Evolutionary conservation across 352 stramenopile genomes (phyloP).

Genomic region (Phytophthora tentaculata): DNA sequence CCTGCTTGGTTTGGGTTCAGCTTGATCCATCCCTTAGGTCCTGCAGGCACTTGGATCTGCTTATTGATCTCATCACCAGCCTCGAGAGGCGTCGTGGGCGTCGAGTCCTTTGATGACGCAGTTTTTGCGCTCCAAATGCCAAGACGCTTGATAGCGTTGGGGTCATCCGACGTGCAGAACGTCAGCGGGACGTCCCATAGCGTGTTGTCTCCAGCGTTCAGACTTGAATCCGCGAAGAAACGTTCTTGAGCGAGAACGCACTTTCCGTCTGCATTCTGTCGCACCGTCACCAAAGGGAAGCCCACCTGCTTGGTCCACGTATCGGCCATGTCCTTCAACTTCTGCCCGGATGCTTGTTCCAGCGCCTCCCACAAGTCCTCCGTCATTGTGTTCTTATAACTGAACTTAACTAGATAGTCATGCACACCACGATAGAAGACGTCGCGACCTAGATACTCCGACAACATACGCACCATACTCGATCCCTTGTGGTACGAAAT

Average conservation of each 20-base stretch:
- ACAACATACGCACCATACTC: slow-evolving; percentile 77
- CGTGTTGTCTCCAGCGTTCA: slow-evolving; percentile 69
- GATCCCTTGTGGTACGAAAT: slow-evolving; percentile 96
- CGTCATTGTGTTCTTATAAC: slow-evolving; percentile 96
- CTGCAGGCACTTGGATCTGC: slow-evolving; percentile 64
- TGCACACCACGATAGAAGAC: slow-evolving; percentile 87
- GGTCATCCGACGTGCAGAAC: slow-evolving; percentile 57
- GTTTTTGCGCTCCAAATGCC: slow-evolving; percentile 77
- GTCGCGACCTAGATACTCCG: slow-evolving; percentile 70
- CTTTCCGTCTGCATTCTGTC: slow-evolving; percentile 59
- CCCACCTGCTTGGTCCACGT: slow-evolving; percentile 96
- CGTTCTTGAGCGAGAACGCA: slow-evolving; percentile 91
- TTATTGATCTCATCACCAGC: slow-evolving; percentile 89
- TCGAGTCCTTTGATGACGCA: slow-evolving; percentile 24
- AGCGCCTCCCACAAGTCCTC: slow-evolving; percentile 95
- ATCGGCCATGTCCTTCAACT: slow-evolving; percentile 92
- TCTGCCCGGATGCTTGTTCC: slow-evolving; percentile 89
- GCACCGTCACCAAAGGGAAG: slow-evolving; percentile 92
- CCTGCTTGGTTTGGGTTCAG: slow-evolving; percentile 95
- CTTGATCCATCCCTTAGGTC: slow-evolving; percentile 90
- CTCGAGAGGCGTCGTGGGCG: slow-evolving; percentile 38
- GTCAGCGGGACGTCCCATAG: slow-evolving; percentile 91
- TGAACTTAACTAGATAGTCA: slow-evolving; percentile 93
- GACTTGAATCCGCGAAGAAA: slow-evolving; percentile 91
- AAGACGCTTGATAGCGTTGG: slow-evolving; percentile 49